Percentiles rank a stretch among this genome's conserved stretches.
phyloP scores from a whole-genome alignment of 208 protist species.

The Trypanosoma scelopori region DNA sequence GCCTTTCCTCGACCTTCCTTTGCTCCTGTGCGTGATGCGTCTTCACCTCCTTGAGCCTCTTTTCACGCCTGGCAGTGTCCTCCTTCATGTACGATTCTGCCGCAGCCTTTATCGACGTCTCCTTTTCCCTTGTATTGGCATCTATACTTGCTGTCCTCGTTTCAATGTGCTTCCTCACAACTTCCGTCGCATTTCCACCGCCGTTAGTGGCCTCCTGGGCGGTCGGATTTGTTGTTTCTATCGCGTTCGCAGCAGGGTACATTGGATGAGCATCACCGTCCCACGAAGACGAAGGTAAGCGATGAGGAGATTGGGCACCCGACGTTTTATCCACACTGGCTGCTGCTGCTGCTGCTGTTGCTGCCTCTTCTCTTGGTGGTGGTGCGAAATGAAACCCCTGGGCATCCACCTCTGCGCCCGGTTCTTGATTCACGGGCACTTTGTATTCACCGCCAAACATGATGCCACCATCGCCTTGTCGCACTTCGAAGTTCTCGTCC shows the following conservation, averaged over 20 bases:
- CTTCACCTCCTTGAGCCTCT: slow-evolving; percentile 50
- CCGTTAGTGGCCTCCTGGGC: slow-evolving; percentile 3
- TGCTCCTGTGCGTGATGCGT: slow-evolving; percentile 59
- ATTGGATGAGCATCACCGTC: too few species aligned
- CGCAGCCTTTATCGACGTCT: slow-evolving; percentile 43
- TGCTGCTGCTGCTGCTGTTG: too few species aligned
- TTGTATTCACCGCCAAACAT: too few species aligned
- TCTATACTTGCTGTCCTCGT: slow-evolving; percentile 61
- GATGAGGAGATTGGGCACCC: too few species aligned
- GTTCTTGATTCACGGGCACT: too few species aligned
- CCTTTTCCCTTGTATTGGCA: slow-evolving; percentile 61
- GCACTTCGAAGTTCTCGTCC: not conserved
- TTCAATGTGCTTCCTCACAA: slow-evolving; percentile 59
- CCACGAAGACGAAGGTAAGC: too few species aligned
- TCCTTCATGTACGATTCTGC: slow-evolving; percentile 74
- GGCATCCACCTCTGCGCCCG: too few species aligned
- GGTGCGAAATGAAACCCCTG: too few species aligned
- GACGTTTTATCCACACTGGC: too few species aligned
- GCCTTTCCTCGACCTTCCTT: slow-evolving; percentile 41
- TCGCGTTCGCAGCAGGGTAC: not conserved
- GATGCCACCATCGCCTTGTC: too few species aligned
- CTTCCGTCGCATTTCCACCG: slow-evolving; percentile 35
- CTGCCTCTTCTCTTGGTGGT: too few species aligned
- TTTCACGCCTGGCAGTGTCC: slow-evolving; percentile 53
- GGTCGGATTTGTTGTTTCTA: not conserved